Conservation (phyloP, 1,284 basidiomycete species). For the Inonotus hispidus region DNA sequence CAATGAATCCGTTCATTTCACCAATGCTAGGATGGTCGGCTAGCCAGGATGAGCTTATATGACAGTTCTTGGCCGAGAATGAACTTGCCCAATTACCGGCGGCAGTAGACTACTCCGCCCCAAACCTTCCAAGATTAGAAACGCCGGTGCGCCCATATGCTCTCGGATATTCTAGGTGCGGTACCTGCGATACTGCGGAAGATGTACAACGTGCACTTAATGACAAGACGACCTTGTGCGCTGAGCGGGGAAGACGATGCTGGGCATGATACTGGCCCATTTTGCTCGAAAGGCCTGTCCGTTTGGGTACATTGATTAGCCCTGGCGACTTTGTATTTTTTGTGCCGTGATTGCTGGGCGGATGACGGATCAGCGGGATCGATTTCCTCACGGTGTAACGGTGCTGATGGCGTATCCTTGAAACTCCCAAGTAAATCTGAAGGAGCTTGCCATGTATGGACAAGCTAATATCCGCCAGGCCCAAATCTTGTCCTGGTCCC, state of each 20-base stretch:
- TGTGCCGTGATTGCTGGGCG: not conserved
- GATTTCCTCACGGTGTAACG: not conserved
- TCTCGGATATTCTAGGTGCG: not conserved
- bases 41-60: not conserved
- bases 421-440: not conserved
- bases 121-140: not conserved
- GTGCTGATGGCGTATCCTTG: not conserved
- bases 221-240: not conserved
- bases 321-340: conserved; percentile 15
- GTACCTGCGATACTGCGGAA: not conserved
- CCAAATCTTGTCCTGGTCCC: not conserved
- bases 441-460: not conserved
- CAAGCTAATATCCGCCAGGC: conserved; percentile 8
- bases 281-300: not conserved
- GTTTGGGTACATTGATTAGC: not conserved
- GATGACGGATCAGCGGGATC: not conserved
- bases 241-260: not conserved
- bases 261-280: not conserved
- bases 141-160: not conserved
- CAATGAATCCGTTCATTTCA: not conserved
- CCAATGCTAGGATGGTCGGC: not conserved
- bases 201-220: not conserved
- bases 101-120: not conserved
- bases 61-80: not conserved
- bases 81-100: not conserved